A percentile compares a stretch with the other conserved stretches of the same genome.
Conservation (phyloP, 805 yeast species). For the Teunomyces pallodes region DNA sequence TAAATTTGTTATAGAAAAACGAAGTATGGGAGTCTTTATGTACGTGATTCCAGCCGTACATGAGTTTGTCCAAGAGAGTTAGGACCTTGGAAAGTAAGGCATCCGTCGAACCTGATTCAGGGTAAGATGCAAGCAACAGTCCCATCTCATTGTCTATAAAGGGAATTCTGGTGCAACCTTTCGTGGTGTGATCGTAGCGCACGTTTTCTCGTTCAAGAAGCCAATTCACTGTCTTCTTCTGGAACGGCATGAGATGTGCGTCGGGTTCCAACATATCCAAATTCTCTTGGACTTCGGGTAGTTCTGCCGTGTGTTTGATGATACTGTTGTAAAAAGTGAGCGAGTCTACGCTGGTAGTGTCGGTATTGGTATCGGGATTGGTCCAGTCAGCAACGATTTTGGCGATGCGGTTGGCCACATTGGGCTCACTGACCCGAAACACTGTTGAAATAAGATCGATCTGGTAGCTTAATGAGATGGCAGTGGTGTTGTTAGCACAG, state of each 20-base stretch:
- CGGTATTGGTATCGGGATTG: neutral
- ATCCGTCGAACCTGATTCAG: too few relatives aligned
- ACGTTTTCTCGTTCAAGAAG: conserved; percentile 51
- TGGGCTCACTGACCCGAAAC: conserved; percentile 16
- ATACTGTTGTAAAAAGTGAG: conserved; percentile 46
- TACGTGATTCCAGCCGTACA: conserved; percentile 53
- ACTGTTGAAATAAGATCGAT: conserved; percentile 14
- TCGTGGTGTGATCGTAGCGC: conserved; percentile 24
- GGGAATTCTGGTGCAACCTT: conserved; percentile 18
- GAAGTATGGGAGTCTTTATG: conserved; percentile 17
- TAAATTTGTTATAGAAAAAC: conserved; percentile 47
- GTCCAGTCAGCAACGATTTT: neutral
- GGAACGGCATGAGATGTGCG: conserved; percentile 47
- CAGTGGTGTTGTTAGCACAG: conserved; percentile 4
- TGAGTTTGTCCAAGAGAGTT: conserved; percentile 36
- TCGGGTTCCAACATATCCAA: conserved; percentile 43
- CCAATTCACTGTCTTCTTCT: conserved; percentile 57
- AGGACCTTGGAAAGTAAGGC: neutral
- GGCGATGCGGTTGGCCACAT: neutral
- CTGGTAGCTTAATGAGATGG: conserved; percentile 10
- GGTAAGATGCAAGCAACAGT: neutral
- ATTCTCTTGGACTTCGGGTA: conserved; percentile 15
- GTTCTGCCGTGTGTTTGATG: conserved; percentile 40
- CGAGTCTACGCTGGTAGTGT: neutral
- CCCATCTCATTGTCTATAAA: conserved; percentile 13